Percentiles rank a stretch among this genome's conserved stretches.
Conservation (phyloP, 371 early-diverging fungal species). For the Rhizomucor miehei region DNA sequence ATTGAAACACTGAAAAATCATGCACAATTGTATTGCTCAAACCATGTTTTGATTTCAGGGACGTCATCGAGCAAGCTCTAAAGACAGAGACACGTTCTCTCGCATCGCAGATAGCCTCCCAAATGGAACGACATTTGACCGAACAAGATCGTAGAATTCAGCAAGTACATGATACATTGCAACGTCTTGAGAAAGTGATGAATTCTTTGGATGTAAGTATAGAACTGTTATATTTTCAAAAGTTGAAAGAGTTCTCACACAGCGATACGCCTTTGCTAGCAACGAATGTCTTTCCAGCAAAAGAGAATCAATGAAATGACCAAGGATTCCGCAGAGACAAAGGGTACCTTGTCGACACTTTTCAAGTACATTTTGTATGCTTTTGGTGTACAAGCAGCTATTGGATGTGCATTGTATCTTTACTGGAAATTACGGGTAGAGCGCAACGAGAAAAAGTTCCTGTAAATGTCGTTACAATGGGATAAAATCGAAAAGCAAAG, state of each 20-base stretch:
- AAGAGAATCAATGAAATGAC: constrained; percentile 25
- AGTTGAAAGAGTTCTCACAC: background rate
- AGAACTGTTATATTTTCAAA: background rate
- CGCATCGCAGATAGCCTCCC: constrained; percentile 14
- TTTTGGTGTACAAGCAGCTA: constrained; percentile 30
- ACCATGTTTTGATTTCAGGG: background rate
- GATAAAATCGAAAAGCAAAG: constrained; percentile 1
- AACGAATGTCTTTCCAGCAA: constrained; percentile 26
- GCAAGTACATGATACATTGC: constrained; percentile 21
- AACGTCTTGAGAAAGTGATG: constrained; percentile 23
- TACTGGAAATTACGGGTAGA: constrained; percentile 47
- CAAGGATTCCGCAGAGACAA: constrained; percentile 35
- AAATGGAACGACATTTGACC: constrained; percentile 14
- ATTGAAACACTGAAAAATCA: background rate
- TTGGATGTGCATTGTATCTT: constrained; percentile 33
- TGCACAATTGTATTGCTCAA: background rate
- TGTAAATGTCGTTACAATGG: constrained; percentile 14
- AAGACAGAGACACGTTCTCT: constrained; percentile 11
- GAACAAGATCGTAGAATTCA: constrained; percentile 32
- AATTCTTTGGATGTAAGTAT: constrained; percentile 31
- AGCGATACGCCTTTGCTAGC: constrained; percentile 8
- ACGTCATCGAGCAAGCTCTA: constrained; percentile 12
- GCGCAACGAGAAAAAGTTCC: constrained; percentile 44
- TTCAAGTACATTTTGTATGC: constrained; percentile 40
- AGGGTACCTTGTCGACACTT: constrained; percentile 36